These are phyloP conservation scores for Diospyros kaki DNA, from an alignment of 148 eudicot species.

Conservation along the genomic window DNA sequence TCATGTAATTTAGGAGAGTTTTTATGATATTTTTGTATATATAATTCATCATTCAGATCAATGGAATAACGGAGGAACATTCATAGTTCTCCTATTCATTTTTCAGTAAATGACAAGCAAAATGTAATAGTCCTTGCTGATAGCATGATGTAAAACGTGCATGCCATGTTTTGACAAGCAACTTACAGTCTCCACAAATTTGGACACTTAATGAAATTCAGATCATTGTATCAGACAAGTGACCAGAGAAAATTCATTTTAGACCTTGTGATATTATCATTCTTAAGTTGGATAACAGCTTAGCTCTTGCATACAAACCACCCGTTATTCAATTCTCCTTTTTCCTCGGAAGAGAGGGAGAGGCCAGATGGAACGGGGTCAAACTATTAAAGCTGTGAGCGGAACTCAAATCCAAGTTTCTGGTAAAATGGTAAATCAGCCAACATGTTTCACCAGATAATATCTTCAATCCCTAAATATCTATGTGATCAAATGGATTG, in stretches of 20 bases:
- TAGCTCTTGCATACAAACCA: neutral
- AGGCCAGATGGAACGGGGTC: neutral
- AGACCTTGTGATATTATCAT: neutral
- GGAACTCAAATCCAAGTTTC: neutral
- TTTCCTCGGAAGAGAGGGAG: neutral
- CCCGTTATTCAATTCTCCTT: neutral
- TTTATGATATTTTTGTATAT: no score
- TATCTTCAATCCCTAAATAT: neutral
- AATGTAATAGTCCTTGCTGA: no score
- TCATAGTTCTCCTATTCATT: no score
- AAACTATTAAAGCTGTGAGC: neutral
- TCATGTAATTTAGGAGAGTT: no score
- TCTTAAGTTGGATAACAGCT: neutral
- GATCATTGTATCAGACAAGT: neutral
- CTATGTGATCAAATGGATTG: neutral
- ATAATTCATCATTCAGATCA: no score
- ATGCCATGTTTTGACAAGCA: no score
- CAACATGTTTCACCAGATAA: constrained; percentile 12
- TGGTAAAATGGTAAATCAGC: neutral
- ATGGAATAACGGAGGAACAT: no score
- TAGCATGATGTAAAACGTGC: no score
- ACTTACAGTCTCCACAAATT: no score
- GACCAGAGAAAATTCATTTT: neutral
- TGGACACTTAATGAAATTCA: no score
- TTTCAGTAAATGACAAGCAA: no score